Base-by-base conservation (phyloP, 495 filamentous ascomycete species). In the Penicillium macrosclerotiorum region DNA sequence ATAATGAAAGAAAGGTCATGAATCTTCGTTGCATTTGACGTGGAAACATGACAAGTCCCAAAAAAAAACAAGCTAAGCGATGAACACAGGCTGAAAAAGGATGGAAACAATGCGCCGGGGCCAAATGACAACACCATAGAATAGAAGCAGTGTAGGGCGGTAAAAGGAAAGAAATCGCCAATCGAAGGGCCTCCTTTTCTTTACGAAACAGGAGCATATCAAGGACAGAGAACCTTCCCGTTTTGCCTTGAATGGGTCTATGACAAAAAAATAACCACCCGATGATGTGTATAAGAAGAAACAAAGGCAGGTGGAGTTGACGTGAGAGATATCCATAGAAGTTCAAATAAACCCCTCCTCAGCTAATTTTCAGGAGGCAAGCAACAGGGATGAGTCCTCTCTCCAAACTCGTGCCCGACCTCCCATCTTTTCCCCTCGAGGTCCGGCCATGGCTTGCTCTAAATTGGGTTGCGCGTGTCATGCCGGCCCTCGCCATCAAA, bases 1-100 rank as follows among this genome's bases (percentile, higher is more conserved):
- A 43, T 22, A 58, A 51, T 42, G 54, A 57, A 55, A 35, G 31
- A 45, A 58, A 52, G 59, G 57, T 65, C 67, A 69, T 73, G 62
- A 66, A 55, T 69, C 63, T 70, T 68, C 69, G 69, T 72, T 72
- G 67, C 59, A 71, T 71, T n/a, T 71, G 53, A 60, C 68, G 62
- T 67, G 60, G 54, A 61, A 54, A 66, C 61, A 62, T 68, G 59
- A 62, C 48, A 59, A 62, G 55, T 55, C 61, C 58, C 13, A 27
- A 49, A 49, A 38, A 49, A 42, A 34, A 36, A 59, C 26, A 50
- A 56, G 50, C 52, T 55, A 55, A 65, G 24, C 30, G 37, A 55
- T 30, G 37, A 51, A 58, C 37, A 30, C 34, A 33, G 25, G 36
- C 48, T 37, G 26, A 49, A 38, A 18, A 52, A 37, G 47, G 18